Base-by-base conservation (phyloP, 2,329 filamentous ascomycete genomes). In the Penicillium capsulatum region DNA sequence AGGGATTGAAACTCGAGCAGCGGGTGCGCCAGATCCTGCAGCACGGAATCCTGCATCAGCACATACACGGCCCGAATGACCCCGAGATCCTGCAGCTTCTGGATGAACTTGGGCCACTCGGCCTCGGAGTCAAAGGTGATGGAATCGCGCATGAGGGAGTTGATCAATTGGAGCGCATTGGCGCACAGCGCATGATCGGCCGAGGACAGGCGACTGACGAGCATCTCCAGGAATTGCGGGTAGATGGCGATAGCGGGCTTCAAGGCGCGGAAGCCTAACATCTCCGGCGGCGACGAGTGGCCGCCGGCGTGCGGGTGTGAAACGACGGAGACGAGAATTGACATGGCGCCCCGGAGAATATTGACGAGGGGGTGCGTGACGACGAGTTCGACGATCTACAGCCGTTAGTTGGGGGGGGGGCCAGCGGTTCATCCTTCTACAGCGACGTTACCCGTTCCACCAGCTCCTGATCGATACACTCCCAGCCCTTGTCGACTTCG, bases 401-500 rank as follows among this genome's bases (percentile, higher is more conserved):
- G 29, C 17, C 7, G 10, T 11, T 3, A 34, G 32, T 20, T 22
- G 19, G 5, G 19, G 9, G n/a, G n/a, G n/a, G n/a, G n/a, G n/a
- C n/a, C n/a, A n/a, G n/a, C n/a, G n/a, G n/a, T n/a, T n/a, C n/a
- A n/a, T n/a, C n/a, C n/a, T n/a, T n/a, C n/a, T 22, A 9, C 5
- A 5, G 19, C 19, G 19, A 22, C 9, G 19, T 20, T 67, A 83
- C 80, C 65, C 80, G 73, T 61, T 78, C 73, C 42, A 84, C 69
- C 42, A 76, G 58, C 45, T 73, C 68, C 44, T 69, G 62, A 48
- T 73, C 71, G 35, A 76, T 68, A 48, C 66, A 71, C 49, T 97
- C 90, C 92, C 92, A 98, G 43, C 92, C 92, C 78, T 96, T 95
- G 68, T 97, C 92, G 27, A 97, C 85, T 68, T 98, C 92, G 46